Evolutionary conservation across 2,329 filamentous ascomycete species (phyloP).

Genomic region (Fusarium annulatum): DNA sequence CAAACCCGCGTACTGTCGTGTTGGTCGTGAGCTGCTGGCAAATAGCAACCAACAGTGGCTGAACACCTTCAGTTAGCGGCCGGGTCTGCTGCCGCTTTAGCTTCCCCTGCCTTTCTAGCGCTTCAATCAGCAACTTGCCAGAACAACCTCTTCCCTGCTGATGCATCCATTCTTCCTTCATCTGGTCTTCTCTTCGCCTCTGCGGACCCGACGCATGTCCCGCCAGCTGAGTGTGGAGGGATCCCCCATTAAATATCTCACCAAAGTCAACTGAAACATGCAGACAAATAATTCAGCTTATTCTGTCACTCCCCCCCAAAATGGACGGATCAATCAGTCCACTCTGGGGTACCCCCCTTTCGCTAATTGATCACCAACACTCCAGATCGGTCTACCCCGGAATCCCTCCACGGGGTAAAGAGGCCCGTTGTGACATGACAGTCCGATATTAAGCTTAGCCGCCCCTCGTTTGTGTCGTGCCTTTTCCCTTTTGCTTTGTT

Average conservation of each 20-base stretch:
- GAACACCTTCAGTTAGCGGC: background rate
- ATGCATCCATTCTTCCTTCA: background rate
- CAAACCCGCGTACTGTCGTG: background rate
- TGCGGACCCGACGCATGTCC: background rate
- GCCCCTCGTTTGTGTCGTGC: constrained; percentile 2
- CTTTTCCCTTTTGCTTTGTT: background rate
- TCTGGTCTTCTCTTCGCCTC: background rate
- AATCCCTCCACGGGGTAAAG: constrained; percentile 20
- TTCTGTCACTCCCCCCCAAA: constrained; percentile 2
- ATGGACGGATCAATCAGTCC: constrained; percentile 9
- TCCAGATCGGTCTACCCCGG: constrained; percentile 23
- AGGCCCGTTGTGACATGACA: background rate
- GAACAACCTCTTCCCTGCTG: background rate
- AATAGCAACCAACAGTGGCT: background rate
- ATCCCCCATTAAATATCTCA: background rate
- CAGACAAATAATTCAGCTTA: background rate
- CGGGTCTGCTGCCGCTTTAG: background rate
- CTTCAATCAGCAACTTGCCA: constrained; percentile 14
- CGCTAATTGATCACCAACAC: constrained; percentile 25
- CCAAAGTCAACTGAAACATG: background rate
- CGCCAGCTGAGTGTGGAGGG: background rate
- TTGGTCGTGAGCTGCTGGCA: background rate
- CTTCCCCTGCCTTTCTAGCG: constrained; percentile 9
- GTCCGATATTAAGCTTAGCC: constrained; percentile 7
- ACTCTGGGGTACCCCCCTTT: constrained; percentile 22